Percentiles rank a stretch among this genome's conserved stretches.
Conservation (phyloP, 768 basidiomycete genomes). For the Tricholoma terreum region DNA sequence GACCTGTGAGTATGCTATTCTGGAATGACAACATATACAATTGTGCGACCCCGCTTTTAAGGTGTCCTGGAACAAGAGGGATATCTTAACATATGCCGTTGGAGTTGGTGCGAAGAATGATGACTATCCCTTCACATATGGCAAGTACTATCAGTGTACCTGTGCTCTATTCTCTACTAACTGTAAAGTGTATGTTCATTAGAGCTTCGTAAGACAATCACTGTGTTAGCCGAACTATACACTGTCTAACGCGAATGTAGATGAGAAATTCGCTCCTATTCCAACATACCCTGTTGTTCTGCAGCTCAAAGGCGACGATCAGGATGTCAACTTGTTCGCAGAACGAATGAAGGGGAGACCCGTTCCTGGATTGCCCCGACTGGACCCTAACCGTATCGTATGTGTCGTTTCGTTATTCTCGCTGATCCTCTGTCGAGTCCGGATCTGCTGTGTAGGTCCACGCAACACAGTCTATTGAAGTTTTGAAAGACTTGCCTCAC, state of each 20-base stretch:
- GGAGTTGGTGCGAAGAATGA: constrained; percentile 80
- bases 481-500: constrained; percentile 72
- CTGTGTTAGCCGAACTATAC: not conserved
- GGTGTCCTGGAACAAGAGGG: constrained; percentile 85
- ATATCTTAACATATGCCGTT: constrained; percentile 73
- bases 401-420: constrained; percentile 18
- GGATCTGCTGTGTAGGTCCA: constrained; percentile 53
- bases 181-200: not conserved
- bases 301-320: constrained; percentile 61
- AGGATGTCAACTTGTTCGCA: constrained; percentile 70
- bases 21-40: not conserved
- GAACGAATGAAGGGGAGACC: constrained; percentile 41
- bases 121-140: constrained; percentile 70
- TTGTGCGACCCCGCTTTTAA: constrained; percentile 22
- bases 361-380: constrained; percentile 65
- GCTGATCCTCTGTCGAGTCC: not conserved
- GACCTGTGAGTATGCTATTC: constrained; percentile 44
- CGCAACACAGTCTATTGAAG: constrained; percentile 74
- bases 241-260: constrained; percentile 28
- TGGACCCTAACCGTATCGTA: constrained; percentile 71
- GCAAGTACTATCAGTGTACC: constrained; percentile 35
- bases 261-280: constrained; percentile 68
- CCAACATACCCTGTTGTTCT: constrained; percentile 87
- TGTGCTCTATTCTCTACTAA: not conserved
- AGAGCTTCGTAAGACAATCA: constrained; percentile 50